A percentile compares a stretch with the other conserved stretches of the same genome.
Conservation (phyloP, 192 early-diverging fungal species). For the Irineochytrium annulatum region DNA sequence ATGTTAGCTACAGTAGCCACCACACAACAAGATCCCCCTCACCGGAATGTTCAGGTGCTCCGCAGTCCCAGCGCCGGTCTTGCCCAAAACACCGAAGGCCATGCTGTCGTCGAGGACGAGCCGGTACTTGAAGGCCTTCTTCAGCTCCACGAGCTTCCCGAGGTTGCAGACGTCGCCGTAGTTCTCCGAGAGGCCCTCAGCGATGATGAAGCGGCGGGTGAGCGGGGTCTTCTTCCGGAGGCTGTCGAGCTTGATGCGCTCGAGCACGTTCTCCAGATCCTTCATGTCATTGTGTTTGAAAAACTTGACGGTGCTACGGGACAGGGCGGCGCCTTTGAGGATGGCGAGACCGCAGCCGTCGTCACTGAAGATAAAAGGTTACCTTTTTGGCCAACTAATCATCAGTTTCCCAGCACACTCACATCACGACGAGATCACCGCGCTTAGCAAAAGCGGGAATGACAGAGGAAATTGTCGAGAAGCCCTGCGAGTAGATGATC, state of each 20-base stretch:
- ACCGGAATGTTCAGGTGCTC: constrained; percentile 74
- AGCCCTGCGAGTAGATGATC: constrained; percentile 93
- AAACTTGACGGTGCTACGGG: constrained; percentile 83
- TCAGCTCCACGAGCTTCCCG: constrained; percentile 76
- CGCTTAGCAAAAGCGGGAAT: constrained; percentile 96
- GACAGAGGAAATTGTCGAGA: constrained; percentile 85
- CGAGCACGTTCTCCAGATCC: constrained; percentile 82
- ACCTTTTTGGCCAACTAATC: background rate
- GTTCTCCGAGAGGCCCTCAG: constrained; percentile 87
- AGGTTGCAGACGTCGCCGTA: constrained; percentile 83
- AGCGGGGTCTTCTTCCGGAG: constrained; percentile 65
- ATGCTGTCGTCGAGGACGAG: constrained; percentile 90
- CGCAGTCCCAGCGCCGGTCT: constrained; percentile 81
- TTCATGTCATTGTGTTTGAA: constrained; percentile 98
- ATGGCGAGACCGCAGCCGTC: constrained; percentile 83
- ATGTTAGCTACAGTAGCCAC: background rate
- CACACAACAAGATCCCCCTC: constrained; percentile 19
- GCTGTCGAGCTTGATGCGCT: constrained; percentile 68
- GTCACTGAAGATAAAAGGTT: constrained; percentile 57
- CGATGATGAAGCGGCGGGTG: constrained; percentile 89
- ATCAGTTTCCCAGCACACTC: constrained; percentile 28
- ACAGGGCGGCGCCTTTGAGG: constrained; percentile 85
- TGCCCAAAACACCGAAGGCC: constrained; percentile 84
- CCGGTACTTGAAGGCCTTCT: constrained; percentile 94
- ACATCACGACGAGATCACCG: constrained; percentile 89